Conservation (phyloP, 2,329 filamentous ascomycete genomes). For the Stagonosporopsis chrysanthemi region DNA sequence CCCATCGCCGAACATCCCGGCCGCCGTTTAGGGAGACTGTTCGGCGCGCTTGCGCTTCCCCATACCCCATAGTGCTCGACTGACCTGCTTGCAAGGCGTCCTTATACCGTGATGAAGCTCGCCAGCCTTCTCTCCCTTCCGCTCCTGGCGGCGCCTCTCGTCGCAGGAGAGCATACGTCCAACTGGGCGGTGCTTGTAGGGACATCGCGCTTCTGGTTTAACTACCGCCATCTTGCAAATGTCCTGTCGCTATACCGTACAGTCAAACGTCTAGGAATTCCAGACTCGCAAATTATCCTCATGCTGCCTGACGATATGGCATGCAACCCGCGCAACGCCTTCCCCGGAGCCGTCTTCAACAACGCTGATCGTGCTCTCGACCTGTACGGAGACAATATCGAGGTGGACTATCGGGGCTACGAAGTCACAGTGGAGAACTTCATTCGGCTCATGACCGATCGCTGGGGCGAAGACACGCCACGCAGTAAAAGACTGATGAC, state of each 20-base stretch:
- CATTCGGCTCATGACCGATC: slow-evolving; percentile 91
- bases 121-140: slow-evolving; percentile 32
- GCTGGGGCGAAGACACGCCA: slow-evolving; percentile 92
- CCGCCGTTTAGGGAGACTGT: slow-evolving; percentile 3
- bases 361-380: slow-evolving; percentile 96
- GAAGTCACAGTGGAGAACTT: slow-evolving; percentile 99
- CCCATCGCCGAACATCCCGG: slow-evolving; percentile 30
- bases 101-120: slow-evolving; percentile 32
- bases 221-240: slow-evolving; percentile 98
- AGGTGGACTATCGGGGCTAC: slow-evolving; percentile 97
- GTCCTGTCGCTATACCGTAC: slow-evolving; percentile 97
- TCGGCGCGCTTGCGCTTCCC: background rate
- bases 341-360: slow-evolving; percentile 97
- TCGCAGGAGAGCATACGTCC: slow-evolving; percentile 82
- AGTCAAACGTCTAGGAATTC: slow-evolving; percentile 96
- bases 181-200: slow-evolving; percentile 99
- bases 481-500: slow-evolving; percentile 92
- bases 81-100: background rate
- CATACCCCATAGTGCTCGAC: background rate
- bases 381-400: slow-evolving; percentile 97
- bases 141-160: slow-evolving; percentile 49
- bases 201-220: slow-evolving; percentile 99
- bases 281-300: slow-evolving; percentile 98
- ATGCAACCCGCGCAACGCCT: slow-evolving; percentile 97
- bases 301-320: slow-evolving; percentile 99